Base-by-base conservation (phyloP, 305 asterid genomes). In the Rubia balearica region DNA sequence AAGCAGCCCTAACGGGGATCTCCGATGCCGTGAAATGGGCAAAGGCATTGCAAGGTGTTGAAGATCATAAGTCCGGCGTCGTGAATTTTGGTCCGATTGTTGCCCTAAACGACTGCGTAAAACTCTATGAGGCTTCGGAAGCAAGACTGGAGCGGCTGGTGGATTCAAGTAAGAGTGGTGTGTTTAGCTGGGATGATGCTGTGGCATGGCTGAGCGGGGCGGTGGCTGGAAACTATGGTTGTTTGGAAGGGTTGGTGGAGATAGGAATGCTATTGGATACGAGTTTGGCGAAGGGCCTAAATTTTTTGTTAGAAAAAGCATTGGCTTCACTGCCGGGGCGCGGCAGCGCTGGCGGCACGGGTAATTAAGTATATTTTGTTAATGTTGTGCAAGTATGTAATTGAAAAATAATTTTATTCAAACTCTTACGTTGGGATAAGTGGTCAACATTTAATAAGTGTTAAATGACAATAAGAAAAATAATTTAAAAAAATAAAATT, bases 161-260 rank as follows among this genome's bases (percentile, higher is more conserved):
- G 36, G 6, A 48, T 49, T 82, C 14, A 13, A 46, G 65, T 0
- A 40, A 38, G 27, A 57, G 42, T 78, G 70, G 13, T 2, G 2
- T 21, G 9, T 51, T 51, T 16, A 76, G 82, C 80, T 43, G 22
- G 7, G 85, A 80, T 12, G 95, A 90, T 75, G 95, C 78, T 4
- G 61, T 83, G 38, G 83, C 91, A 11, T 88, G 96, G 96, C 74
- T 91, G 16, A 88, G 92, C 77, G 94, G 87, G n/a, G 90, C 89
- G 19, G 38, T 82, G 85, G 84, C 90, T 8, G 80, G 87, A 80
- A 93, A 91, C 43, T 53, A 17, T 24, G 79, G 85, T 72, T 91
- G 96, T 42, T 71, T 87, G 88, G 94, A 89, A 70, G 95, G 91
- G 21, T 42, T 89, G 72, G 57, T 45, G 2, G 88, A 85, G 43